Conservation (phyloP, 441 rosid genomes). For the Corymbia calophylla region DNA sequence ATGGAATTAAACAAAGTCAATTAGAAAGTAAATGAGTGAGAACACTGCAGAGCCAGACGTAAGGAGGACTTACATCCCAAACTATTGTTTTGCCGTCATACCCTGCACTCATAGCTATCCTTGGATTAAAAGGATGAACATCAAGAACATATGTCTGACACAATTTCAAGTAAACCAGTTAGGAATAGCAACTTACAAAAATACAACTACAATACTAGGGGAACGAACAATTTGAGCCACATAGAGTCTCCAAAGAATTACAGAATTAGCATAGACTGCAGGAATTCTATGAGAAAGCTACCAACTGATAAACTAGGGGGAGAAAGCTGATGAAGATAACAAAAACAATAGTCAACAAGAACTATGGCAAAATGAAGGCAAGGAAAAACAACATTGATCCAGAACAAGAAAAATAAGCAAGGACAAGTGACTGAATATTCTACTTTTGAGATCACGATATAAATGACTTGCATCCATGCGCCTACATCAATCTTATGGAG, state of each 20-base stretch:
- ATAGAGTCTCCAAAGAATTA: not conserved
- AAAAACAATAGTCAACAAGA: not conserved
- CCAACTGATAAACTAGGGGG: not conserved
- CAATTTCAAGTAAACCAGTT: slow-evolving; percentile 4
- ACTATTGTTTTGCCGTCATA: slow-evolving; percentile 96
- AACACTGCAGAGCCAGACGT: not conserved
- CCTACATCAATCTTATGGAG: not conserved
- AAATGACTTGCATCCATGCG: not conserved
- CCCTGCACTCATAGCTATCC: slow-evolving; percentile 99
- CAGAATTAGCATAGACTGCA: not conserved
- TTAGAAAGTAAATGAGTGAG: slow-evolving; percentile 9
- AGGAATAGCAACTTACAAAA: not conserved
- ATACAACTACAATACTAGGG: not conserved
- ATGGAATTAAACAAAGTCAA: not conserved
- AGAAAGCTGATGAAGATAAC: not conserved
- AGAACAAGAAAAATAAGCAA: not conserved
- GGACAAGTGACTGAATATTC: not conserved
- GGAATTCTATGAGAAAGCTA: not conserved
- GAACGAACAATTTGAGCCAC: not conserved
- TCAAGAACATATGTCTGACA: slow-evolving; percentile 97
- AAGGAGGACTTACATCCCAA: slow-evolving; percentile 90
- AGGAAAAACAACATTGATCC: not conserved
- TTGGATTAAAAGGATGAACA: slow-evolving; percentile 97
- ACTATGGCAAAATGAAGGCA: not conserved
- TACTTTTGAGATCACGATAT: not conserved